Base-by-base conservation (phyloP, 2,329 filamentous ascomycete species). In the Tolypocladium guangdongense region DNA sequence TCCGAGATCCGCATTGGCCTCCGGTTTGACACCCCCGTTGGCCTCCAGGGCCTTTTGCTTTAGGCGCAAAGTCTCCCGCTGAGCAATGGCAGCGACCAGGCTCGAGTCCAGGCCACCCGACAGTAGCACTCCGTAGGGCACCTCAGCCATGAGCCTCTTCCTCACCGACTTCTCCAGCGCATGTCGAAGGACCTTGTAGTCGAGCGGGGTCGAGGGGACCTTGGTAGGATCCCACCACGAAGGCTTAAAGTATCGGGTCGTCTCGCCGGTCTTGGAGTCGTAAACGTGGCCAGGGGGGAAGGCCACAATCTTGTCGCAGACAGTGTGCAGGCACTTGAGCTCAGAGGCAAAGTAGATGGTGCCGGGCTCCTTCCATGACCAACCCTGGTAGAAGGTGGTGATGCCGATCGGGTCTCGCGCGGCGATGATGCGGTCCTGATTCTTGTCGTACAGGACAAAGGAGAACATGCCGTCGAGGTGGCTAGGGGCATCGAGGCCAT, bases 401-500 rank as follows among this genome's bases (percentile, higher is more conserved):
- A 99, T 86, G 63, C 93, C 93, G 64, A 99, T 96, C 37, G 93
- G 93, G 71, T 99, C 93, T 68, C 93, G 86, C 53, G 93, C 93
- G 55, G 93, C 93, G 66, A 99, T 84, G 58, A 90, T 88, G 61
- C 93, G 87, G 77, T 99, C 88, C 71, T 90, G 84, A 62, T 83
- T 86, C 81, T 95, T 96, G 77, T 99, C 93, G 74, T 96, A 96
- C 52, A 99, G 82, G 54, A 99, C 91, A 76, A 95, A 99, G 18
- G 92, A 96, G 81, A 99, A 99, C 93, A 99, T 99, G 76, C 93
- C 93, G 70, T 99, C 93, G 62, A 99, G 84, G 72, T 90, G 79
- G 73, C 92, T 93, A 57, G 93, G 91, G 55, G 92, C 90, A 66
- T 97, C 90, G 62, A 95, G 79, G 65, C 85, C 93, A 80, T 95